A percentile compares a stretch with the other conserved stretches of the same genome.
These are phyloP conservation scores for Backusella circina DNA, from an alignment of 192 early-diverging fungal species.

Conservation along the genomic window DNA sequence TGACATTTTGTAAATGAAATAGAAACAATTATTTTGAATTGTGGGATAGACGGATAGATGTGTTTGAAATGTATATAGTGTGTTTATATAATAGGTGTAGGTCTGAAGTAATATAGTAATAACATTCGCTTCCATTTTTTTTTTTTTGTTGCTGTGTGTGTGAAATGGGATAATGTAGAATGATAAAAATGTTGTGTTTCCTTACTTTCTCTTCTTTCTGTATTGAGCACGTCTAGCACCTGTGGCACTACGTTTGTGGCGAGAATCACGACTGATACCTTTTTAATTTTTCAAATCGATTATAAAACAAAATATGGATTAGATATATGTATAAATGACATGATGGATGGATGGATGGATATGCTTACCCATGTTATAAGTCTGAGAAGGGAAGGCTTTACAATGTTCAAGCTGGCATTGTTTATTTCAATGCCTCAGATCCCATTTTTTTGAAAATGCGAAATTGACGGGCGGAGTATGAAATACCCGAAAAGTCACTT, in stretches of 20 bases:
- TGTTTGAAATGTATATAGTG: neutral
- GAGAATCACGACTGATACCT: slow-evolving; percentile 99
- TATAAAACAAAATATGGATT: neutral
- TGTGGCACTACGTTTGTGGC: slow-evolving; percentile 97
- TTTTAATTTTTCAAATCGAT: neutral
- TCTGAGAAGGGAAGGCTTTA: neutral
- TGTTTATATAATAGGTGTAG: neutral
- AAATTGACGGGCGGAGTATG: no score
- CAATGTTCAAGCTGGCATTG: neutral
- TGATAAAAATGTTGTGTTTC: neutral
- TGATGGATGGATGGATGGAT: slow-evolving; percentile 14
- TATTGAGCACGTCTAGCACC: slow-evolving; percentile 99
- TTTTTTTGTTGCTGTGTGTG: neutral
- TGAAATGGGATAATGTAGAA: neutral
- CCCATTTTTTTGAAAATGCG: no score
- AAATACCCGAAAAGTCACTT: no score
- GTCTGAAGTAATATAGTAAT: no score
- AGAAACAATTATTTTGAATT: no score
- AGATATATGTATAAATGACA: neutral
- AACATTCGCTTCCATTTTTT: neutral
- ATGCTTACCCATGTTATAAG: neutral
- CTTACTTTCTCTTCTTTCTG: slow-evolving; percentile 99
- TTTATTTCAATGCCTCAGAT: neutral
- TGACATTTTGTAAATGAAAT: neutral
- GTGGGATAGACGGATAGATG: no score